Base-by-base conservation (phyloP, 1,284 basidiomycete genomes). In the Pseudozyma thailandica region DNA sequence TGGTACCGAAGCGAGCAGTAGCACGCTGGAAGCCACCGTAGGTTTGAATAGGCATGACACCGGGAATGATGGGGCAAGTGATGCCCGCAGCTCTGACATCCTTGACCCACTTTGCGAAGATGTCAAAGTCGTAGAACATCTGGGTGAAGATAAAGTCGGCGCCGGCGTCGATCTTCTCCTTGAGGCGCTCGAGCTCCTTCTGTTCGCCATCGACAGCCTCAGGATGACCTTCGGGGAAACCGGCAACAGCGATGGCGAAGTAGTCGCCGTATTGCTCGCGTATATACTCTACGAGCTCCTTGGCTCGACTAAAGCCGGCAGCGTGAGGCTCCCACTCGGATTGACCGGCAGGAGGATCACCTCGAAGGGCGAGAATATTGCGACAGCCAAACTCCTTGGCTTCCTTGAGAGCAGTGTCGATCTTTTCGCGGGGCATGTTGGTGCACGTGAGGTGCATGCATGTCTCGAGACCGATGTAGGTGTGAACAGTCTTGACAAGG, bases 21-120 rank as follows among this genome's bases (percentile, higher is more conserved):
- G 94, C 93, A 53, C 93, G 92, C 84, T 91, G 88, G 85, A 98
- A 98, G 25, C 94, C 94, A 75, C 94, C 94, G 90, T 93, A 98
- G 33, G 93, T 97, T 84, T 98, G 95, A 71, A 98, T 94, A 6
- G 95, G 95, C 85, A 94, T 94, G 79, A 98, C 92, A 37, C 93
- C 93, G 21, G 96, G 96, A 6, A 98, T 90, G 81, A 98, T 94
- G 16, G 96, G 95, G 23, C 95, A 87, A 1, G 89, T 92, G 84
- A 98, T 96, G 8, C 95, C 84, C 42, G 72, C 72, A 33, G 69
- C 71, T 33, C 79, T 72, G 13, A 83, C 78, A 31, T 89, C 87
- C 74, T 89, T 90, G 61, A 93, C 92, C 93, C 93, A 95, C 35
- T 86, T 85, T 71, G 92, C 88, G 84, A 94, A 95, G 71, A 92